These are phyloP conservation scores for Tylopilus orsonianus DNA, from an alignment of 1,284 basidiomycete genomes.

Conservation along the genomic window DNA sequence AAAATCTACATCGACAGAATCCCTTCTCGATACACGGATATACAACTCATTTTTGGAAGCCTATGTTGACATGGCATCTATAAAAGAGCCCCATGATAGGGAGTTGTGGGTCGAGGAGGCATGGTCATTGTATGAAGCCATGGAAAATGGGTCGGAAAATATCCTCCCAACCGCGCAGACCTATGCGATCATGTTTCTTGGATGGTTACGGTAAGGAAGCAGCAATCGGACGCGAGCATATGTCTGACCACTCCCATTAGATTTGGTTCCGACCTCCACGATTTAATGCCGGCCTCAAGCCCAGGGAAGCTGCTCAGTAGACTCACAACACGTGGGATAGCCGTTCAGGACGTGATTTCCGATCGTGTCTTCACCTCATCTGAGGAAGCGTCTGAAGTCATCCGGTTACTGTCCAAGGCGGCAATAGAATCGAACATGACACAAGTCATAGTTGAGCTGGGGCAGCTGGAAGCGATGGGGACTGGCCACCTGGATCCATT, in stretches of 20 bases:
- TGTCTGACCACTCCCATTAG: constrained; percentile 28
- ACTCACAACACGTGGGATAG: constrained; percentile 50
- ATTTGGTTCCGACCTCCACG: constrained; percentile 37
- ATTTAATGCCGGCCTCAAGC: constrained; percentile 9
- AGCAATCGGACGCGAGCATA: not conserved
- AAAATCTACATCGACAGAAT: constrained; percentile 26
- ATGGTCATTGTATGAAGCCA: constrained; percentile 54
- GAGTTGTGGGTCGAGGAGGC: constrained; percentile 57
- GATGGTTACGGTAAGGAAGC: constrained; percentile 49
- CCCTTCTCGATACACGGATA: constrained; percentile 40
- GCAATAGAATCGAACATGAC: constrained; percentile 57
- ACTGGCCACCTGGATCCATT: constrained; percentile 43
- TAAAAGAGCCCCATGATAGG: constrained; percentile 42
- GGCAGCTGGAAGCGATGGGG: constrained; percentile 50
- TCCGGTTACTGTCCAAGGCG: constrained; percentile 52
- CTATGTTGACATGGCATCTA: constrained; percentile 58
- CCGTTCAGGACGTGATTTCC: constrained; percentile 53
- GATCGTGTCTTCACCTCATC: constrained; percentile 55
- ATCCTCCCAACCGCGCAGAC: constrained; percentile 53
- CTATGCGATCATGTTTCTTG: constrained; percentile 64
- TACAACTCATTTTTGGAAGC: constrained; percentile 62
- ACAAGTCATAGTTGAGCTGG: constrained; percentile 48
- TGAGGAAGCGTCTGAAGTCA: constrained; percentile 47
- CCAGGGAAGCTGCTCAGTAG: constrained; percentile 42
- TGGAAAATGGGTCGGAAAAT: constrained; percentile 54